These are phyloP conservation scores for Penicillium flavigenum DNA, from an alignment of 495 filamentous ascomycete species.

Conservation along the genomic window DNA sequence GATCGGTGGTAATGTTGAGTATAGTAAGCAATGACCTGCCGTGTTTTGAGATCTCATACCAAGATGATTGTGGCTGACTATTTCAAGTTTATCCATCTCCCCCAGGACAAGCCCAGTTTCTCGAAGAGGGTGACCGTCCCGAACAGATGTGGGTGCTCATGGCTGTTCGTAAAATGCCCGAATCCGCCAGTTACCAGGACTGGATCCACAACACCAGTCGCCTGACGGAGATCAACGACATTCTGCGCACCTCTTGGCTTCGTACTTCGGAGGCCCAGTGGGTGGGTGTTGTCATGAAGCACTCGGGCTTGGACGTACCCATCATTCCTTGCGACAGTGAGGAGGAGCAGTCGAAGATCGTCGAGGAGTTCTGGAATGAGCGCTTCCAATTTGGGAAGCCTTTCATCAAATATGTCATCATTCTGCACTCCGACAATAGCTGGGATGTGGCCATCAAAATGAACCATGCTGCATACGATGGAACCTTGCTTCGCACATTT, in stretches of 20 bases:
- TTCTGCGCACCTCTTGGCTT: slow-evolving; percentile 21
- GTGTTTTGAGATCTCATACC: not conserved
- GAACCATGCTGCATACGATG: slow-evolving; percentile 25
- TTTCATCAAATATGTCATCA: slow-evolving; percentile 19
- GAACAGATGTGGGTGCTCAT: slow-evolving; percentile 24
- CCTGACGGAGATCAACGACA: slow-evolving; percentile 19
- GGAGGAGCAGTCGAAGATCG: slow-evolving; percentile 2
- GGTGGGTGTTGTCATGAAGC: slow-evolving; percentile 17
- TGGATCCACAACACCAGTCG: slow-evolving; percentile 18
- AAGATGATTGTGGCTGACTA: slow-evolving; percentile 3
- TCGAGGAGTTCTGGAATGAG: slow-evolving; percentile 18
- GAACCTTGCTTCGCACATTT: slow-evolving; percentile 25
- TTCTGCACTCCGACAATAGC: slow-evolving; percentile 11
- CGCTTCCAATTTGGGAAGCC: slow-evolving; percentile 20
- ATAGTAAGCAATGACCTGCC: not conserved
- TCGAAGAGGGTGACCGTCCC: slow-evolving; percentile 15
- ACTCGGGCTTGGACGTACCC: slow-evolving; percentile 1
- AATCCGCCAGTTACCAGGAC: not conserved
- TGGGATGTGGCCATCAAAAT: slow-evolving; percentile 21
- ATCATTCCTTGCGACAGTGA: slow-evolving; percentile 12
- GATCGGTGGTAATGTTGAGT: slow-evolving; percentile 1
- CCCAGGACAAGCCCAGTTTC: slow-evolving; percentile 25
- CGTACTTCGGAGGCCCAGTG: slow-evolving; percentile 4
- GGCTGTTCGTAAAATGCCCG: slow-evolving; percentile 17
- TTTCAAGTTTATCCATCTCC: slow-evolving; percentile 20